Percentiles rank a stretch among this genome's conserved stretches.
phyloP scores from a whole-genome alignment of 768 basidiomycete species.

The Mycena leptocephala region DNA sequence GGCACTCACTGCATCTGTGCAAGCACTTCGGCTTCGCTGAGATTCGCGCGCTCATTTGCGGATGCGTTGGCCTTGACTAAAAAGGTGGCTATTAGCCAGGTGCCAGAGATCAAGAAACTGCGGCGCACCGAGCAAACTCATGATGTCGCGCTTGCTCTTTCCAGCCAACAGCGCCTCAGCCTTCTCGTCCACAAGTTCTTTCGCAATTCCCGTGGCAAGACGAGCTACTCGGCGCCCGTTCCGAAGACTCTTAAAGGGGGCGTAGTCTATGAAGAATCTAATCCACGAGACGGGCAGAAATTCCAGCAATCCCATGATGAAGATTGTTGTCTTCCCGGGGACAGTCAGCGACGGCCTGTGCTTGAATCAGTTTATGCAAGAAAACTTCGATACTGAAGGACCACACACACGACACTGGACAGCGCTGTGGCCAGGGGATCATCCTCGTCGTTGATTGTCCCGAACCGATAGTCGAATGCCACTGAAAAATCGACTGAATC shows the following conservation, averaged over 20 bases:
- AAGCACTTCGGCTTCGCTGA: slow-evolving; percentile 45
- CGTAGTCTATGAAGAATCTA: slow-evolving; percentile 10
- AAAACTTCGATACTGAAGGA: background rate
- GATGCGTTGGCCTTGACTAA: slow-evolving; percentile 33
- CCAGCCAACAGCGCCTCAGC: slow-evolving; percentile 63
- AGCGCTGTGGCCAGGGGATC: slow-evolving; percentile 10
- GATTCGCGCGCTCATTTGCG: slow-evolving; percentile 33
- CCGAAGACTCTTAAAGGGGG: background rate
- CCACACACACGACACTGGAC: slow-evolving; percentile 23
- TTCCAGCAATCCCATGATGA: slow-evolving; percentile 21
- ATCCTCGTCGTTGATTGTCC: slow-evolving; percentile 12
- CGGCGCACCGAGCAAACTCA: slow-evolving; percentile 70
- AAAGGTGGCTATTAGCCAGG: background rate
- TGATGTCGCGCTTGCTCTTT: slow-evolving; percentile 67
- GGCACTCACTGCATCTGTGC: slow-evolving; percentile 54
- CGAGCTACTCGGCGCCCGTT: slow-evolving; percentile 12
- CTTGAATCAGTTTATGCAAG: background rate
- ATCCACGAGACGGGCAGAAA: background rate
- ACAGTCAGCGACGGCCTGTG: background rate
- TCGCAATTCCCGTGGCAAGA: slow-evolving; percentile 62
- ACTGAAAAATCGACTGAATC: slow-evolving; percentile 53
- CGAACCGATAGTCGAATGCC: slow-evolving; percentile 29
- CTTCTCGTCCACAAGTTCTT: slow-evolving; percentile 65
- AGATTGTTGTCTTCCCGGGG: slow-evolving; percentile 13
- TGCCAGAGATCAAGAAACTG: slow-evolving; percentile 25